Percentiles rank a stretch among this genome's conserved stretches.
phyloP scores from a whole-genome alignment of 1,284 basidiomycete species.

The Xerocomus minutiporus region DNA sequence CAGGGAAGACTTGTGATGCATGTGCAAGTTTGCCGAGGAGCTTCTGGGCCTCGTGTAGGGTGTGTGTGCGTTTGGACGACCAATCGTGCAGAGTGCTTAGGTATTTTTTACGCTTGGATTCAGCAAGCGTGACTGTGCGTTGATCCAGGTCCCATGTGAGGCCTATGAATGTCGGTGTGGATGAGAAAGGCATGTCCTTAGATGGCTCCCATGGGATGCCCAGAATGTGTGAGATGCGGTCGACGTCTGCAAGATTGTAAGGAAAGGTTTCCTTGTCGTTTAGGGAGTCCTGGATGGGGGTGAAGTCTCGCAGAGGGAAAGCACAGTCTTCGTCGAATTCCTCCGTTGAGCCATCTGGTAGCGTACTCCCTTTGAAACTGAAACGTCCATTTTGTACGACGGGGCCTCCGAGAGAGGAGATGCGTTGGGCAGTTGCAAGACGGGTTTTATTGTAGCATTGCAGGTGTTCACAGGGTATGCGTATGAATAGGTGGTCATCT shows the following conservation, averaged over 20 bases:
- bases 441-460: no score
- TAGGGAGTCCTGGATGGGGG: no score
- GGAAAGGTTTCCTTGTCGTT: not conserved
- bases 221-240: not conserved
- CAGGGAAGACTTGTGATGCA: not conserved
- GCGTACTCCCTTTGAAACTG: no score
- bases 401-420: no score
- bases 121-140: not conserved
- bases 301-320: not conserved
- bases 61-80: not conserved
- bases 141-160: not conserved
- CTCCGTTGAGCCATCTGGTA: no score
- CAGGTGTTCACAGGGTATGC: not conserved
- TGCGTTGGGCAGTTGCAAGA: no score
- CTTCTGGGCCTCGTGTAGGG: not conserved
- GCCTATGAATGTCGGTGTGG: not conserved
- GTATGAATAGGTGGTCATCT: conserved; percentile 6
- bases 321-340: not conserved
- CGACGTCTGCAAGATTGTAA: not conserved
- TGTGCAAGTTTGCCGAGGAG: not conserved
- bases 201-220: not conserved
- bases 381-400: no score
- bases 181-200: not conserved
- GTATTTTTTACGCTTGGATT: not conserved
- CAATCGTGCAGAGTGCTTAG: not conserved